Evolutionary conservation across 1,284 basidiomycete species (phyloP).

Genomic region (Schizopora paradoxa): DNA sequence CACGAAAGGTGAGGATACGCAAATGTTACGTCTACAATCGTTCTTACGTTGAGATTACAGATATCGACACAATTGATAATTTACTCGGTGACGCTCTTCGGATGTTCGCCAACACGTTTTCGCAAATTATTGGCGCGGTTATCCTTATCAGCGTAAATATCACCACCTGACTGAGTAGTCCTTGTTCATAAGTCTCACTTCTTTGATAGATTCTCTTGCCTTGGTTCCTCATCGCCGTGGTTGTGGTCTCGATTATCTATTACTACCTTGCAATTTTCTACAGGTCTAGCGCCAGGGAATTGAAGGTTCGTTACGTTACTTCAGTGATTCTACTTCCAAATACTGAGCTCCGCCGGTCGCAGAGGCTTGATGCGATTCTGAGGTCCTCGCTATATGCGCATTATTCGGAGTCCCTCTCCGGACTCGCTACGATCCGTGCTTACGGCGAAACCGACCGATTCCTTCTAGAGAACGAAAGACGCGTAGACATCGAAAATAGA

Average conservation of each 20-base stretch:
- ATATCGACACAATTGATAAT: constrained; percentile 88
- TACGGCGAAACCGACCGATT: constrained; percentile 74
- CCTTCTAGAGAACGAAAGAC: constrained; percentile 64
- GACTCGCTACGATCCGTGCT: constrained; percentile 83
- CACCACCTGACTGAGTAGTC: neutral
- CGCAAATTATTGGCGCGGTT: constrained; percentile 24
- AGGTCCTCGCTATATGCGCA: constrained; percentile 75
- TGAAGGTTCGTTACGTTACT: constrained; percentile 59
- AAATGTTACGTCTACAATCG: constrained; percentile 4
- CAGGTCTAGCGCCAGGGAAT: constrained; percentile 80
- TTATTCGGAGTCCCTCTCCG: constrained; percentile 85
- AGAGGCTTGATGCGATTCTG: constrained; percentile 49
- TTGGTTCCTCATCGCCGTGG: constrained; percentile 79
- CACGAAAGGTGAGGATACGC: constrained; percentile 49
- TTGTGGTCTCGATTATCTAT: constrained; percentile 53
- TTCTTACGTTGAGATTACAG: constrained; percentile 29
- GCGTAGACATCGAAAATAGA: constrained; percentile 86
- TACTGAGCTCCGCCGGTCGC: constrained; percentile 8
- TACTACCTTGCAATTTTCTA: constrained; percentile 76
- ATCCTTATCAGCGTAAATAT: constrained; percentile 14
- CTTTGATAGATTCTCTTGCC: constrained; percentile 76
- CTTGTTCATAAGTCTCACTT: neutral
- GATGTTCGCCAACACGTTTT: constrained; percentile 61
- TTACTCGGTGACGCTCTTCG: constrained; percentile 69
- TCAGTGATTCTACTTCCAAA: constrained; percentile 7